Percentiles rank a stretch among this genome's conserved stretches.
These are phyloP conservation scores for Byssoonygena ceratinophila DNA, from an alignment of 2,329 filamentous ascomycete species.

Conservation along the genomic window DNA sequence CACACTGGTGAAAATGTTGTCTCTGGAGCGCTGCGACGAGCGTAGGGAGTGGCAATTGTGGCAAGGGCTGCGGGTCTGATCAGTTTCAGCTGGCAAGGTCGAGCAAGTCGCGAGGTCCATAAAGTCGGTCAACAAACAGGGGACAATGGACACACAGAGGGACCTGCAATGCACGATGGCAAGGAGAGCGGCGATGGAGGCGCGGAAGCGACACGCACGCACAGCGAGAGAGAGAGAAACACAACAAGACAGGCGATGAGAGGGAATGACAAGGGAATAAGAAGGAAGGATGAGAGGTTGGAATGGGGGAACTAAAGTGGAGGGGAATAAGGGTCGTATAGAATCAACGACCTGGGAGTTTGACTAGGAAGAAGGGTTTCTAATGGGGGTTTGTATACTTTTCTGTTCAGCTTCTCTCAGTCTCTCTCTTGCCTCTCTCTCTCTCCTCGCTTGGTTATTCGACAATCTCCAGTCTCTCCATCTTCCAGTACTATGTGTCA, in stretches of 20 bases:
- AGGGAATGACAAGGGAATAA: constrained; percentile 13
- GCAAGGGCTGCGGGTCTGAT: constrained; percentile 12
- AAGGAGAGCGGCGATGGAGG: not conserved
- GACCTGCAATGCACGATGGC: not conserved
- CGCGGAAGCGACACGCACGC: not conserved
- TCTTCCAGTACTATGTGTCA: too few relatives aligned
- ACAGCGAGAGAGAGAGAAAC: constrained; percentile 1
- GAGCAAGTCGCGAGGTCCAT: constrained; percentile 13
- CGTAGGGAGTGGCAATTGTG: constrained; percentile 15
- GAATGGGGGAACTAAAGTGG: constrained; percentile 8
- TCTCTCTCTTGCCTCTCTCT: not conserved
- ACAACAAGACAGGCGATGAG: not conserved
- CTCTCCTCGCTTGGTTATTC: not conserved
- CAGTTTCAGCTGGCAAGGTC: constrained; percentile 15
- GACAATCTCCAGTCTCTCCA: not conserved
- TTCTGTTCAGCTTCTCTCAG: not conserved
- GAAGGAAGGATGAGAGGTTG: constrained; percentile 14
- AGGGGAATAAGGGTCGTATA: constrained; percentile 5
- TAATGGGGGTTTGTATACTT: not conserved
- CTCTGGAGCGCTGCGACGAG: not conserved
- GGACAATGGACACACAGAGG: not conserved
- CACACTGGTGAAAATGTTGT: not conserved
- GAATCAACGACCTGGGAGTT: not conserved
- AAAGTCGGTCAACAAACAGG: constrained; percentile 4
- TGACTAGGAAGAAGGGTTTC: not conserved